Conservation (phyloP, 108 stramenopile genomes). For the Skeletonema menzelii region DNA sequence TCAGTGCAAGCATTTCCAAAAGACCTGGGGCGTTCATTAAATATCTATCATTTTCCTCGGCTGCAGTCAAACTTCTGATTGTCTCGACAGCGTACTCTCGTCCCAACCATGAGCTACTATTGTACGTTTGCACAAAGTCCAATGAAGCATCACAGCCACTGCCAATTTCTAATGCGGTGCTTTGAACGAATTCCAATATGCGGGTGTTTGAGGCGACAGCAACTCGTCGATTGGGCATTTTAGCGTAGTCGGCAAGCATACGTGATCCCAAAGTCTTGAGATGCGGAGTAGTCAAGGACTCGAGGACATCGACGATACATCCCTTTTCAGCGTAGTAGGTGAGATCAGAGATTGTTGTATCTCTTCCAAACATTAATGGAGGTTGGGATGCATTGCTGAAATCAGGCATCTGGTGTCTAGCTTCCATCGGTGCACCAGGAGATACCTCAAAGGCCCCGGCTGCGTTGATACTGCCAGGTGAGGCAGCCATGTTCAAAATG, state of each 20-base stretch:
- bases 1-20: constrained; percentile 74
- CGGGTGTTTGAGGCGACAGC: constrained; percentile 80
- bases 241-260: constrained; percentile 91
- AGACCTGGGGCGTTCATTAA: constrained; percentile 77
- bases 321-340: constrained; percentile 88
- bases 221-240: constrained; percentile 83
- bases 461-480: background rate
- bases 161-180: constrained; percentile 65
- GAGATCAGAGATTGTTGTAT: constrained; percentile 78
- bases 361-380: constrained; percentile 73
- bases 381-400: constrained; percentile 1
- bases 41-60: constrained; percentile 84
- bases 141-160: background rate
- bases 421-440: constrained; percentile 6
- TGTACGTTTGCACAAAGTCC: constrained; percentile 8
- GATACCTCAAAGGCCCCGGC: constrained; percentile 46
- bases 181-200: constrained; percentile 81
- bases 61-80: constrained; percentile 83
- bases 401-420: constrained; percentile 33
- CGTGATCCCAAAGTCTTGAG: constrained; percentile 79
- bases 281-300: constrained; percentile 74
- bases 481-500: background rate
- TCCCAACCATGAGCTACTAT: constrained; percentile 65
- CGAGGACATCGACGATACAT: constrained; percentile 76
- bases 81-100: constrained; percentile 90